These are phyloP conservation scores for Debaryomyces coudertii DNA, from an alignment of 1,139 yeast genomes.

Conservation along the genomic window DNA sequence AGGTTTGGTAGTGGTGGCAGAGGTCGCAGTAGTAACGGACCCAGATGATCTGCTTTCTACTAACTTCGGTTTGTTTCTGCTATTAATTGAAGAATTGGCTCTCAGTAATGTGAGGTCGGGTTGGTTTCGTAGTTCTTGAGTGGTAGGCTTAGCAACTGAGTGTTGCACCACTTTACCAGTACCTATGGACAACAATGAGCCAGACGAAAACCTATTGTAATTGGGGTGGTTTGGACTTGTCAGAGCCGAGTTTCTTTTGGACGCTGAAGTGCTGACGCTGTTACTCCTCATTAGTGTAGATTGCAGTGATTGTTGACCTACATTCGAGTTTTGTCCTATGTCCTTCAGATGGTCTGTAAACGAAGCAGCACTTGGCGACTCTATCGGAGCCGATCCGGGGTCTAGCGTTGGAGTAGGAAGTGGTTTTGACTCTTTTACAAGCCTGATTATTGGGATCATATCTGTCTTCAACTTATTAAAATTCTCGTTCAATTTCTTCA, in stretches of 20 bases:
- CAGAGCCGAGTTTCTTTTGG: slow-evolving; percentile 12
- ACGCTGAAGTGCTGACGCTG: slow-evolving; percentile 15
- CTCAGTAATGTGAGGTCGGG: slow-evolving; percentile 20
- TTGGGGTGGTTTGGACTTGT: slow-evolving; percentile 46
- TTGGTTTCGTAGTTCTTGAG: slow-evolving; percentile 12
- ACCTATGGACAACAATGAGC: slow-evolving; percentile 44
- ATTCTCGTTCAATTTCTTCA: slow-evolving; percentile 49
- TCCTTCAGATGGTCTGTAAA: slow-evolving; percentile 21
- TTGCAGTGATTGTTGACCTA: not conserved
- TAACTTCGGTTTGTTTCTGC: slow-evolving; percentile 31
- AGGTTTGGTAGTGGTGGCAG: slow-evolving; percentile 14
- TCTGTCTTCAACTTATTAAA: slow-evolving; percentile 55
- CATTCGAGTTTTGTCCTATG: not conserved
- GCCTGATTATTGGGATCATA: slow-evolving; percentile 53
- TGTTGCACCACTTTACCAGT: slow-evolving; percentile 46
- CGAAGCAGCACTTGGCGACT: slow-evolving; percentile 40
- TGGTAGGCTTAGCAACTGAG: slow-evolving; percentile 26
- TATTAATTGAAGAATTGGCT: slow-evolving; percentile 13
- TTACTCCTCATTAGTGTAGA: slow-evolving; percentile 18
- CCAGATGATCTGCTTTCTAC: slow-evolving; percentile 35
- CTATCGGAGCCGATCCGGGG: slow-evolving; percentile 36
- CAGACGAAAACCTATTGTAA: slow-evolving; percentile 40
- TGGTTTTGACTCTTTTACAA: slow-evolving; percentile 58
- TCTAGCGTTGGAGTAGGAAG: slow-evolving; percentile 58
- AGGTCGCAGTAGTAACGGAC: slow-evolving; percentile 20